These are phyloP conservation scores for Agaricales sp. DNA, from an alignment of 1,284 basidiomycete species.

Conservation along the genomic window DNA sequence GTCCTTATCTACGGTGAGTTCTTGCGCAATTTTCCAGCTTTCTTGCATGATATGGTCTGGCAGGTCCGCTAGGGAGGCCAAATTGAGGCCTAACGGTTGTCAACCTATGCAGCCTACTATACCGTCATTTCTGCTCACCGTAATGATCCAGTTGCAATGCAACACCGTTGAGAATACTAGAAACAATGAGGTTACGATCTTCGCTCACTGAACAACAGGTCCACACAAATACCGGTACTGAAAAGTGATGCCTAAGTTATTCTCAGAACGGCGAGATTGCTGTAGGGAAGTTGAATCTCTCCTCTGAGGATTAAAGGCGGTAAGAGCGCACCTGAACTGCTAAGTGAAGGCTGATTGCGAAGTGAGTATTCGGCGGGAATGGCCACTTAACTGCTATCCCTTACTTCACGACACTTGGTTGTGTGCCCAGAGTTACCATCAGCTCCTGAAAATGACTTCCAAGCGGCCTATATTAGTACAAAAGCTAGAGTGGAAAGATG, in stretches of 20 bases:
- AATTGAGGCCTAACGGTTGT: conserved; percentile 52
- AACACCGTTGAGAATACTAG: conserved; percentile 57
- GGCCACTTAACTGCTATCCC: conserved; percentile 17
- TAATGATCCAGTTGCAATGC: conserved; percentile 54
- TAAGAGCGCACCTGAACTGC: not conserved
- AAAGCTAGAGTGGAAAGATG: conserved; percentile 1
- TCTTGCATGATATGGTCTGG: conserved; percentile 57
- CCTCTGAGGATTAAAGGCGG: no score
- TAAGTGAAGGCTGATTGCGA: conserved; percentile 9
- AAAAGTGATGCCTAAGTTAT: conserved; percentile 62
- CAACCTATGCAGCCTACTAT: no score
- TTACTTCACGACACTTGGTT: conserved; percentile 68
- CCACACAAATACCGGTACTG: conserved; percentile 56
- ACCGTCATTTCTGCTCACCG: conserved; percentile 41
- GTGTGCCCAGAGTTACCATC: conserved; percentile 55
- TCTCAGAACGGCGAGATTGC: conserved; percentile 39
- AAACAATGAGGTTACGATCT: not conserved
- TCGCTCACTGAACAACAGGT: not conserved
- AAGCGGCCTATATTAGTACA: not conserved
- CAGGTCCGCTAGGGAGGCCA: conserved; percentile 76
- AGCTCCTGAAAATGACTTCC: conserved; percentile 66
- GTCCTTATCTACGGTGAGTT: conserved; percentile 50
- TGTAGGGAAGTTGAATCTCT: no score
- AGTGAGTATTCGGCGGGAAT: no score
- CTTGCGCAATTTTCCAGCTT: conserved; percentile 49